Base-by-base conservation (phyloP, 2,329 filamentous ascomycete species). In the Claviceps paspali region DNA sequence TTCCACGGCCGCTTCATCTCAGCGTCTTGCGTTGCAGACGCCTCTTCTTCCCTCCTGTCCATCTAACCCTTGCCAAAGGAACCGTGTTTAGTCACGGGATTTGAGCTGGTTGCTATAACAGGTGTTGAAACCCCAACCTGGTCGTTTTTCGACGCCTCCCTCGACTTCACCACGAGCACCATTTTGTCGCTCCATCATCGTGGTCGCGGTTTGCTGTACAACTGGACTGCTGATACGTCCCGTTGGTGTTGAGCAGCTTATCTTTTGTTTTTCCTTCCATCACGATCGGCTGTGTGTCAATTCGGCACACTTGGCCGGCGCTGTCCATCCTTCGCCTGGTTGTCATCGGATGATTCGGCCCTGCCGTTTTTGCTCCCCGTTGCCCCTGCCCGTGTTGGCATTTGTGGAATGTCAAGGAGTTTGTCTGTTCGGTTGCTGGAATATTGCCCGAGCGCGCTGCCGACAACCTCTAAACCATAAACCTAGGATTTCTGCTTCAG, bases 341-440 rank as follows among this genome's bases (percentile, higher is more conserved):
- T 17, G 33, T 35, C 14, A 24, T 26, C 28, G 33, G 19, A 30
- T 27, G 33, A 28, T 33, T 40, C 33, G 38, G 35, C 28, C 38
- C 28, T 40, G 38, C 38, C 38, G 23, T 17, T 11, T 30, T 14
- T n/a, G 11, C 8, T 24, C 14, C 3, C 24, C 27, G n/a, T 38
- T 22, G 39, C 36, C 39, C 36, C 30, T 39, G 33, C 36, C 39
- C n/a, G 12, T 21, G 19, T 23, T 27, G 29, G 11, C 11, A 9
- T 4, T 32, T 8, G 23, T 29, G 10, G 17, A 14, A 17, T 29
- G 28, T 30, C 4, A 26, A 28, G 22, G 29, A 14, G 7, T 22
- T 22, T 33, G 12, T 27, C 27, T 45, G 47, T 46, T 53, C 45
- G 49, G 53, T 57, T 59, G 56, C 56, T 59, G 56, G 54, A 59